Percentiles rank a stretch among this genome's conserved stretches.
These are phyloP conservation scores for Ophiostoma ips DNA, from an alignment of 2,329 filamentous ascomycete genomes.

Conservation along the genomic window DNA sequence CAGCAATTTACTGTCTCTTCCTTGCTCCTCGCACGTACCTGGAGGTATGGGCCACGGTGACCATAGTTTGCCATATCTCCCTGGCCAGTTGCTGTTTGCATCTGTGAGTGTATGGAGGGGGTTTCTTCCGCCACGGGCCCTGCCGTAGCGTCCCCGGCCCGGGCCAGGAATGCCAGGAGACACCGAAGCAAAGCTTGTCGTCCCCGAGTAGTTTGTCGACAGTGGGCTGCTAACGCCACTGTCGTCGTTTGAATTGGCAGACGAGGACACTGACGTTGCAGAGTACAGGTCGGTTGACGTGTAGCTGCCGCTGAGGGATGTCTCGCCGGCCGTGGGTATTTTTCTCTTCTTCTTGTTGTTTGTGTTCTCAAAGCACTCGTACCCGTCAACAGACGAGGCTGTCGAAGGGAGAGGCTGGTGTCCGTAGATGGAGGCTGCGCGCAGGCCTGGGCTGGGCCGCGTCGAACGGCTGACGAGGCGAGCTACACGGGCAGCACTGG, in stretches of 20 bases:
- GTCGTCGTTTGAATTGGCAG: slow-evolving; percentile 6
- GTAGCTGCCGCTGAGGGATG: slow-evolving; percentile 33
- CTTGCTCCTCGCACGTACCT: slow-evolving; percentile 14
- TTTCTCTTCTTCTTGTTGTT: slow-evolving; percentile 99
- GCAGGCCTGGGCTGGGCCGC: slow-evolving; percentile 1
- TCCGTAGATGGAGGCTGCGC: slow-evolving; percentile 17
- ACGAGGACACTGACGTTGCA: slow-evolving; percentile 18
- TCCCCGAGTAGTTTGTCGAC: slow-evolving; percentile 1
- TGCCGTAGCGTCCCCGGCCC: slow-evolving; percentile 71
- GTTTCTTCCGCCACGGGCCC: slow-evolving; percentile 46
- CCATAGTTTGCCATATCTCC: slow-evolving; percentile 32
- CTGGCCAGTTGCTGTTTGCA: slow-evolving; percentile 41
- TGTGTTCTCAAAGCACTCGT: slow-evolving; percentile 95
- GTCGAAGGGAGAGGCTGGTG: slow-evolving; percentile 45
- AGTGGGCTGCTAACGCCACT: slow-evolving; percentile 3
- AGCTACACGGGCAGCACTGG: slow-evolving; percentile 3
- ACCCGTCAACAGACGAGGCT: slow-evolving; percentile 65
- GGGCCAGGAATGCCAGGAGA: slow-evolving; percentile 68
- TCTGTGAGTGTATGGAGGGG: slow-evolving; percentile 48
- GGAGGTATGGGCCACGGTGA: slow-evolving; percentile 18
- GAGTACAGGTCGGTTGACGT: slow-evolving; percentile 21
- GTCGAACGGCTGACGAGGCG: slow-evolving; percentile 6
- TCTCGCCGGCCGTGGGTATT: slow-evolving; percentile 76
- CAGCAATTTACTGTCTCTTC: not conserved
- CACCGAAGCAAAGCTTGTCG: slow-evolving; percentile 37